Percentiles rank a stretch among this genome's conserved stretches.
These are phyloP conservation scores for Fusarium sp. DNA, from an alignment of 2,329 filamentous ascomycete species.

Conservation along the genomic window DNA sequence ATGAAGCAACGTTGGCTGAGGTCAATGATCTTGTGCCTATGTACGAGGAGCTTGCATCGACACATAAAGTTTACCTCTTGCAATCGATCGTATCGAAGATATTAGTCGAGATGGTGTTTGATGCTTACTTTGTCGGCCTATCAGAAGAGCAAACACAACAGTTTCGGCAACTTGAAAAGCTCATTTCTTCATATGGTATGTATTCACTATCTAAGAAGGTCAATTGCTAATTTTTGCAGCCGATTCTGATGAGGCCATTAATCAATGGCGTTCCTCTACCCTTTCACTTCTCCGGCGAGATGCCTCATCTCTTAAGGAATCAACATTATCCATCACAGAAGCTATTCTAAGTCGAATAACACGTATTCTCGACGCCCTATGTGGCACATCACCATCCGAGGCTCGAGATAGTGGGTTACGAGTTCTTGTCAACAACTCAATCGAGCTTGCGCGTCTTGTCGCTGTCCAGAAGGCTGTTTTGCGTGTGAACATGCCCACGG, in stretches of 20 bases:
- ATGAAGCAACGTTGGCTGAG: conserved; percentile 56
- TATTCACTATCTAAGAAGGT: neutral
- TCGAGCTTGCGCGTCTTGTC: conserved; percentile 68
- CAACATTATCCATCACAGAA: conserved; percentile 58
- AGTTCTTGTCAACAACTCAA: conserved; percentile 62
- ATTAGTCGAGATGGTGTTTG: conserved; percentile 71
- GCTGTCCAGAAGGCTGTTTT: conserved; percentile 70
- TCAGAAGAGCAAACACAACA: conserved; percentile 64
- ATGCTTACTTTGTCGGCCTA: conserved; percentile 72
- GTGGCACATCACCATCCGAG: conserved; percentile 54
- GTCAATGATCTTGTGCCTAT: conserved; percentile 65
- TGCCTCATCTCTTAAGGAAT: conserved; percentile 57
- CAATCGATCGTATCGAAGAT: conserved; percentile 71
- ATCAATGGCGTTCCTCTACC: conserved; percentile 75
- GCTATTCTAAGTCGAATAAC: conserved; percentile 61
- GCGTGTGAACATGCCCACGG: conserved; percentile 65
- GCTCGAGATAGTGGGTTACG: conserved; percentile 65
- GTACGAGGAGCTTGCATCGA: conserved; percentile 65
- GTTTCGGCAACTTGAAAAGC: conserved; percentile 61
- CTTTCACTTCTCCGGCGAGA: conserved; percentile 69
- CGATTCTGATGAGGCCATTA: conserved; percentile 65
- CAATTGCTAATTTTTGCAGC: conserved; percentile 33
- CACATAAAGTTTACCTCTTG: conserved; percentile 70
- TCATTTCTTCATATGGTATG: conserved; percentile 45
- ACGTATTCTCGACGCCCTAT: conserved; percentile 62